These are phyloP conservation scores for Phytophthora europaea DNA, from an alignment of 352 stramenopile genomes.

Conservation along the genomic window DNA sequence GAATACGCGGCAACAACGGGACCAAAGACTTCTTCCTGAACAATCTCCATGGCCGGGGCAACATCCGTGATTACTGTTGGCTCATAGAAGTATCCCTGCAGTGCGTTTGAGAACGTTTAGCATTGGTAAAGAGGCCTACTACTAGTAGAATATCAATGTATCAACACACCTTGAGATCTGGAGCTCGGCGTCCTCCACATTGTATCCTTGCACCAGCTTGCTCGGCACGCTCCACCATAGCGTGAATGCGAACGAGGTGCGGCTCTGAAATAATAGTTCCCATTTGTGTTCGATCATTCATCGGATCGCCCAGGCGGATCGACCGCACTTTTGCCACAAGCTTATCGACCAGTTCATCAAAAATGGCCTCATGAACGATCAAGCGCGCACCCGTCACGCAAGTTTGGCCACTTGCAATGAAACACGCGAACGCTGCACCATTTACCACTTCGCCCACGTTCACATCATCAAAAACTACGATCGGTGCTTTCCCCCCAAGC, in stretches of 20 bases:
- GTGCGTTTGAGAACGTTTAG: conserved; percentile 3
- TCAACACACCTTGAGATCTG: conserved; percentile 38
- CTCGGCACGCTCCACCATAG: conserved; percentile 81
- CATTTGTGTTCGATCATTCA: conserved; percentile 63
- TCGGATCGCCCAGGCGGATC: conserved; percentile 67
- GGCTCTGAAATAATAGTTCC: conserved; percentile 75
- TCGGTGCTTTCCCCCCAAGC: conserved; percentile 74
- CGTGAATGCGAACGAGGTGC: conserved; percentile 69
- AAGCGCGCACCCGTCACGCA: conserved; percentile 86
- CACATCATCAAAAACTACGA: conserved; percentile 74
- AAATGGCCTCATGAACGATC: conserved; percentile 85
- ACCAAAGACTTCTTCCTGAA: conserved; percentile 91
- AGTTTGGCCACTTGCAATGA: conserved; percentile 83
- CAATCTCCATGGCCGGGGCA: conserved; percentile 78
- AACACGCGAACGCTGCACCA: conserved; percentile 71
- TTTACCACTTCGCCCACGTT: conserved; percentile 73
- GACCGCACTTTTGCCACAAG: conserved; percentile 61
- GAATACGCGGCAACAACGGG: conserved; percentile 71
- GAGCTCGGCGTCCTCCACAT: conserved; percentile 71
- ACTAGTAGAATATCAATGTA: not conserved
- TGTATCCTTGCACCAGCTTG: conserved; percentile 82
- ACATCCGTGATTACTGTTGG: conserved; percentile 92
- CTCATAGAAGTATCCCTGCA: conserved; percentile 90
- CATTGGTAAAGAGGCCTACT: not conserved
- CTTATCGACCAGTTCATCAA: conserved; percentile 78